Conservation (phyloP, 2,329 filamentous ascomycete genomes). For the Raffaelea arxii region DNA sequence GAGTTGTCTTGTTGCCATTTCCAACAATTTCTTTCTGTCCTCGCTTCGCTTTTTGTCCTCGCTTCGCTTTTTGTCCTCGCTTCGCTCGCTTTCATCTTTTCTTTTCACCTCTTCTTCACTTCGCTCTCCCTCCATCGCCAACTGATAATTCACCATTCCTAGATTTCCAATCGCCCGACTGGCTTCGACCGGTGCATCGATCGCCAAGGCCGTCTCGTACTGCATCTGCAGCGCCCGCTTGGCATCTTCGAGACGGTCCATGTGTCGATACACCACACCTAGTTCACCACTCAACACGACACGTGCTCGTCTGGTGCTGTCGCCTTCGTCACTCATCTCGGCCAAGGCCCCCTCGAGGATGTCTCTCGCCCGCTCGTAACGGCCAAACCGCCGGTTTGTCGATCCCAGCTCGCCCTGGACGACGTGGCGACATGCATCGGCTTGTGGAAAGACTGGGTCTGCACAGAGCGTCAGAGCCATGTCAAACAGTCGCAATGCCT, state of each 20-base stretch:
- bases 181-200: constrained; percentile 13
- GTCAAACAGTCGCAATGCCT: constrained; percentile 14
- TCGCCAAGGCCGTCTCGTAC: constrained; percentile 18
- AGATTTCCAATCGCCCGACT: constrained; percentile 25
- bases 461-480: constrained; percentile 16
- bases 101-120: too few relatives aligned
- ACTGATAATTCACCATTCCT: constrained; percentile 26
- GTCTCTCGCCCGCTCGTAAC: constrained; percentile 17
- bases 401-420: constrained; percentile 18
- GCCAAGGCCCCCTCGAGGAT: constrained; percentile 15
- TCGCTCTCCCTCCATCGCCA: too few relatives aligned
- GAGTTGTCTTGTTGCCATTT: too few relatives aligned
- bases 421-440: constrained; percentile 11
- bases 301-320: constrained; percentile 6
- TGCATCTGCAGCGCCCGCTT: constrained; percentile 17
- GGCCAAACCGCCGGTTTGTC: constrained; percentile 20
- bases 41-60: too few relatives aligned
- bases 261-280: constrained; percentile 22
- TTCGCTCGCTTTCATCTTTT: too few relatives aligned
- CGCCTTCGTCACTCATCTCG: constrained; percentile 6
- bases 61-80: too few relatives aligned
- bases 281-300: constrained; percentile 21
- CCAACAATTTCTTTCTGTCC: too few relatives aligned
- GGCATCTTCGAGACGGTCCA: constrained; percentile 19
- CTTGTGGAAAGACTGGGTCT: constrained; percentile 5